phyloP scores from a whole-genome alignment of 129 eudicot genomes.

The Centella asiatica region DNA sequence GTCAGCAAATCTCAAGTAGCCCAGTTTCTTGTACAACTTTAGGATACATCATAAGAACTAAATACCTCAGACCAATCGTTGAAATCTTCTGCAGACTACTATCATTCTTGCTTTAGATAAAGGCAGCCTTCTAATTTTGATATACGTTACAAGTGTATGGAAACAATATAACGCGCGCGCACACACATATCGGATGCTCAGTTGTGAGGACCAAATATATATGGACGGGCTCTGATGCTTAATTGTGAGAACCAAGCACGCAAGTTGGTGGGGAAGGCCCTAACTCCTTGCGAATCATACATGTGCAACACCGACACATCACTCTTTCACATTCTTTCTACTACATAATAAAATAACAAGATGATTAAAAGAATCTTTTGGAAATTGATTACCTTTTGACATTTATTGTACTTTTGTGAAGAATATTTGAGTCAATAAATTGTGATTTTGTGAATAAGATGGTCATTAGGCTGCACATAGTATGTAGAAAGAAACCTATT shows the following conservation, averaged over 20 bases:
- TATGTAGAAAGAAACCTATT: slow-evolving; percentile 10
- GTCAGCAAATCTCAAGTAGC: neutral
- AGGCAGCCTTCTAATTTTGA: too few species aligned
- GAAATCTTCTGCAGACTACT: neutral
- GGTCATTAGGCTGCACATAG: slow-evolving; percentile 29
- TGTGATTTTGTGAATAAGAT: slow-evolving; percentile 16
- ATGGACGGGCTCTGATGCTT: slow-evolving; percentile 5
- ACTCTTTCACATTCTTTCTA: slow-evolving; percentile 26
- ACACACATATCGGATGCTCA: too few species aligned
- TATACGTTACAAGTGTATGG: too few species aligned
- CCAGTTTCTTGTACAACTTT: neutral
- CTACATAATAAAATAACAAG: slow-evolving; percentile 24
- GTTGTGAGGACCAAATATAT: too few species aligned
- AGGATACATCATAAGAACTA: neutral
- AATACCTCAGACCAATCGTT: neutral
- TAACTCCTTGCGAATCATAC: slow-evolving; percentile 42
- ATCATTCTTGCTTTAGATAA: neutral
- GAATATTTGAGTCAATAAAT: slow-evolving; percentile 17
- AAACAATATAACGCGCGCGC: too few species aligned
- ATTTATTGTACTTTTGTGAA: slow-evolving; percentile 22
- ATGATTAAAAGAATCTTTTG: slow-evolving; percentile 25
- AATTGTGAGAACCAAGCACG: slow-evolving; percentile 15
- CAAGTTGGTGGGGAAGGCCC: slow-evolving; percentile 32
- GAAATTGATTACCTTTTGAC: slow-evolving; percentile 16
- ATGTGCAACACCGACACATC: slow-evolving; percentile 34